phyloP scores from a whole-genome alignment of 345 rosid species.

The Murraya paniculata region DNA sequence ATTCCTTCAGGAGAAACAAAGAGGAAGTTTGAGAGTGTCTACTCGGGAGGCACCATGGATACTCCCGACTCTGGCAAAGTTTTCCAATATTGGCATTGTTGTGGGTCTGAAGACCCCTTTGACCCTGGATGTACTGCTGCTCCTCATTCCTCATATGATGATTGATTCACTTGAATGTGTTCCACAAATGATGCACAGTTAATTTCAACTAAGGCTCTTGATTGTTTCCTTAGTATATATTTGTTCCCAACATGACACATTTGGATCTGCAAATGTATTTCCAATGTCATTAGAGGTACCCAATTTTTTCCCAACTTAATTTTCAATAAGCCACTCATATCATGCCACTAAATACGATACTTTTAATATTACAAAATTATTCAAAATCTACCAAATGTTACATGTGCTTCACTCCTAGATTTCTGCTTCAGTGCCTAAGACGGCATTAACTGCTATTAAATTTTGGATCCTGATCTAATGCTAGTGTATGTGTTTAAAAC shows the following conservation, averaged over 20 bases:
- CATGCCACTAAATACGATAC: not conserved
- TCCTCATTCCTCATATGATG: constrained; percentile 80
- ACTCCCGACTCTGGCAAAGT: constrained; percentile 74
- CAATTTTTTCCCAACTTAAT: not conserved
- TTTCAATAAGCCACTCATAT: not conserved
- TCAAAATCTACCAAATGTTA: not conserved
- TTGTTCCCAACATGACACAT: not conserved
- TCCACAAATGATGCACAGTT: not conserved
- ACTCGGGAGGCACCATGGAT: constrained; percentile 76
- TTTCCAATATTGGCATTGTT: constrained; percentile 90
- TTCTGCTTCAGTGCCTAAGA: not conserved
- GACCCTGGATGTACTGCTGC: constrained; percentile 86
- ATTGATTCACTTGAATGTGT: constrained; percentile 31
- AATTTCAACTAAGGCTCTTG: not conserved
- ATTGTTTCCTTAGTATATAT: not conserved
- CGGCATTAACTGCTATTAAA: not conserved
- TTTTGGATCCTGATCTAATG: not conserved
- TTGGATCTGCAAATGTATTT: not conserved
- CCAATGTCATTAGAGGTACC: not conserved
- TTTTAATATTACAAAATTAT: no score
- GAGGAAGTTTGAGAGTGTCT: constrained; percentile 92
- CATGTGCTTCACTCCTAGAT: not conserved
- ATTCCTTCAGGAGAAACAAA: constrained; percentile 69
- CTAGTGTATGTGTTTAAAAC: not conserved
- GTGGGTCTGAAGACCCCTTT: constrained; percentile 89